Evolutionary conservation across 768 basidiomycete genomes (phyloP), one percentile per base, ranked within the genome.

Genomic region (Leccinum rimulosum): DNA sequence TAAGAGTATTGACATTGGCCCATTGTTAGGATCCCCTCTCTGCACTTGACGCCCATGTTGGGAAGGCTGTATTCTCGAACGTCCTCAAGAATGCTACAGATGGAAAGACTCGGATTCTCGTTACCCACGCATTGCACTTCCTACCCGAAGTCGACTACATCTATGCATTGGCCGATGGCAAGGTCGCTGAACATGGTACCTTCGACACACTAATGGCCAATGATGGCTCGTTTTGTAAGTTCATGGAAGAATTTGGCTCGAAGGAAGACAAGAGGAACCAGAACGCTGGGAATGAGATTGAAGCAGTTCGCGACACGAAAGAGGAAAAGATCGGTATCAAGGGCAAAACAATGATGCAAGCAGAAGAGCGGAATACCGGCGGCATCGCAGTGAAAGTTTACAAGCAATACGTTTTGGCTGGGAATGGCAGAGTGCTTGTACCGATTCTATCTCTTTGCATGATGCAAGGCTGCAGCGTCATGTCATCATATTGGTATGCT

Each of bases 31-130:
- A 94, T 66, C 92, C 92, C 6, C 77, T 94, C 4, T 47, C 88
- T n/a, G 93, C 93, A 22, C 81, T 97, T 11, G 95, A 98, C 69
- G 93, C 93, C 6, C 93, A 95, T 67, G 93, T 96, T 52, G 94
- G 93, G 40, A 91, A 90, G 71, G 81, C 84, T 3, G 85, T 95
- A 17, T 94, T 95, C 76, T 84, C 90, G 67, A 88, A 95, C 58
- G 89, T 93, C 10, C 81, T 96, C 52, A 79, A 84, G 57, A 83
- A 84, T 55, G 81, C 79, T 15, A 76, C 84, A 14, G 68, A 76
- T 5, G 82, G 80, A 45, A 93, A 92, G 71, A 96, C 95, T 9
- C 83, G 92, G 33, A 79, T 98, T 50, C 84, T 98, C 52, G 93
- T 96, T 50, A 98, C 95, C 0, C 93, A 96, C 67, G 93, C 91